These are phyloP conservation scores for Cucurbita argyrosperma DNA, from an alignment of 306 rosid species.

Conservation along the genomic window DNA sequence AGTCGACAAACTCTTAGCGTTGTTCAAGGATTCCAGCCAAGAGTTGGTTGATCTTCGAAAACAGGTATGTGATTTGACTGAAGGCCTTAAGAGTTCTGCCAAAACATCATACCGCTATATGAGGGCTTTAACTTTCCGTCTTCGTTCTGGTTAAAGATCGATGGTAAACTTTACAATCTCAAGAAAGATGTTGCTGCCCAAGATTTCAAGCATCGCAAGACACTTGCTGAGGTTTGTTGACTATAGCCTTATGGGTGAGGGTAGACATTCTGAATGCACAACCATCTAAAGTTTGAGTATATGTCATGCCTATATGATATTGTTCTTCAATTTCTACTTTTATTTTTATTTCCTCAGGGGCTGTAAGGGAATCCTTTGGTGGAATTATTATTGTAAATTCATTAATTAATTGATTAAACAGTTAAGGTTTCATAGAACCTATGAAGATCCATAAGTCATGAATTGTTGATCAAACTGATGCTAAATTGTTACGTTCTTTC, in stretches of 20 bases:
- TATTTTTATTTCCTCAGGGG: not conserved
- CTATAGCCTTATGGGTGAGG: not conserved
- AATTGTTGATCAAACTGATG: not conserved
- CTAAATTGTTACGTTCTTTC: not conserved
- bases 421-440: not conserved
- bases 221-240: constrained; percentile 73
- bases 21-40: constrained; percentile 84
- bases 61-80: constrained; percentile 39
- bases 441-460: not conserved
- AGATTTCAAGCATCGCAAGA: constrained; percentile 87
- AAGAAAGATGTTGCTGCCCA: constrained; percentile 83
- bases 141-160: constrained; percentile 40
- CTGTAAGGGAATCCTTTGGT: not conserved
- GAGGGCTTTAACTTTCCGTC: not conserved
- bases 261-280: not conserved
- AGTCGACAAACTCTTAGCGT: constrained; percentile 65
- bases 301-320: not conserved
- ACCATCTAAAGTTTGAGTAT: not conserved
- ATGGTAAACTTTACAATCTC: constrained; percentile 68
- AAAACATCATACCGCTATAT: not conserved
- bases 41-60: constrained; percentile 85
- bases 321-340: not conserved
- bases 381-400: not conserved
- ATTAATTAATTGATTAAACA: not conserved
- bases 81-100: not conserved